A percentile compares a stretch with the other conserved stretches of the same genome.
phyloP scores from a whole-genome alignment of 768 basidiomycete genomes.

The Russula abietina region DNA sequence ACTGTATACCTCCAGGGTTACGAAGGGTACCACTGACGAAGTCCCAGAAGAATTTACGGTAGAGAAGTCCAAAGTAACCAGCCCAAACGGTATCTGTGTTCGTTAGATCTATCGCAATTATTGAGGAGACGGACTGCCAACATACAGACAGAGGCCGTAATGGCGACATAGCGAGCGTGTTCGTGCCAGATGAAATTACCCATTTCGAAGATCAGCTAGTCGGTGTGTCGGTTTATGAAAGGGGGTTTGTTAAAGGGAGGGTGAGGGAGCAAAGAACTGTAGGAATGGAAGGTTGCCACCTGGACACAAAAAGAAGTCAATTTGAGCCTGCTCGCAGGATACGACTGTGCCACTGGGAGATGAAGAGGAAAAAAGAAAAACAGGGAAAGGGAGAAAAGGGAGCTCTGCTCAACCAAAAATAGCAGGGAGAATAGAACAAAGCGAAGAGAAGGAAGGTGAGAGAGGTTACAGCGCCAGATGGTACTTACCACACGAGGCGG shows the following conservation, averaged over 20 bases:
- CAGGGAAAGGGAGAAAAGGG: not conserved
- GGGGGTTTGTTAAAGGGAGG: not conserved
- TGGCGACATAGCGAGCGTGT: slow-evolving; percentile 60
- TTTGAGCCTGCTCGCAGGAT: slow-evolving; percentile 24
- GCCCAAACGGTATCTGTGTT: slow-evolving; percentile 71
- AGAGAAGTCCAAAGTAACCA: slow-evolving; percentile 70
- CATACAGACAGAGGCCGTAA: slow-evolving; percentile 70
- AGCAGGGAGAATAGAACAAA: not conserved
- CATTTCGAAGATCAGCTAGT: slow-evolving; percentile 40
- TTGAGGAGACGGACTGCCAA: slow-evolving; percentile 26
- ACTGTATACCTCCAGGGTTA: slow-evolving; percentile 77
- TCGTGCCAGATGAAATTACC: slow-evolving; percentile 81
- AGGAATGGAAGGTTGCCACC: not conserved
- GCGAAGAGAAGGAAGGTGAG: not conserved
- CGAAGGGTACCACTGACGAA: slow-evolving; percentile 78
- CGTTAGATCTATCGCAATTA: not conserved
- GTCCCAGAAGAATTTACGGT: slow-evolving; percentile 97
- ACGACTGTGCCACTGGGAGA: slow-evolving; percentile 6
- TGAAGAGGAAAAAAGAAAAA: slow-evolving; percentile 8
- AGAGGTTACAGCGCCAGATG: not conserved
- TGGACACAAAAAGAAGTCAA: not conserved
- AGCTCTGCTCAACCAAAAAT: slow-evolving; percentile 23
- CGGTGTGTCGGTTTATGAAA: slow-evolving; percentile 6
- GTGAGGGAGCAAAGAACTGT: slow-evolving; percentile 13
- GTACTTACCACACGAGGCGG: not conserved